These are phyloP conservation scores for Linderniella brevidens DNA, from an alignment of 257 asterid species.

Conservation along the genomic window DNA sequence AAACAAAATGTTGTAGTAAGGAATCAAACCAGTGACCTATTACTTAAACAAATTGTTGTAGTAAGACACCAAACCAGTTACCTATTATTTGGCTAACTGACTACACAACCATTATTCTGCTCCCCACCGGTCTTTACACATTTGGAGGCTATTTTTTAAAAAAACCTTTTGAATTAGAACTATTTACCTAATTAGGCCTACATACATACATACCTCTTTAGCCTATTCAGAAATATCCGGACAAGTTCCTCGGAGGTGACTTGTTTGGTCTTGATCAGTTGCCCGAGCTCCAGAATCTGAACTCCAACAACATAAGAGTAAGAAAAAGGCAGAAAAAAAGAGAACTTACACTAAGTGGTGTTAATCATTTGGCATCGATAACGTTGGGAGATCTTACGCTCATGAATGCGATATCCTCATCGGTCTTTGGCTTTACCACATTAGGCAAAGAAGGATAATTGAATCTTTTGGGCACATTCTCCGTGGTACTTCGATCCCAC, in stretches of 20 bases:
- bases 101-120: no score
- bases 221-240: slow-evolving; percentile 39
- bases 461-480: slow-evolving; percentile 18
- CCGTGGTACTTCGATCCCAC: slow-evolving; percentile 24
- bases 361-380: no score
- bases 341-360: no score
- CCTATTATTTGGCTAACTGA: no score
- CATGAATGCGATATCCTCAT: slow-evolving; percentile 84
- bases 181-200: no score
- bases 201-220: slow-evolving; percentile 36
- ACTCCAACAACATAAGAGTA: slow-evolving; percentile 2
- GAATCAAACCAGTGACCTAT: no score
- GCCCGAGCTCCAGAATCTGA: slow-evolving; percentile 80
- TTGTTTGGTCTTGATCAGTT: slow-evolving; percentile 49
- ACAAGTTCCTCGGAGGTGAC: slow-evolving; percentile 71
- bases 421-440: slow-evolving; percentile 38
- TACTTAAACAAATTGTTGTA: no score
- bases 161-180: no score
- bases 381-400: slow-evolving; percentile 32
- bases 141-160: no score
- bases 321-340: slow-evolving; percentile 2
- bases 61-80: no score
- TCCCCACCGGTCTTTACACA: no score
- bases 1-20: no score
- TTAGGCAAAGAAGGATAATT: slow-evolving; percentile 29